These are phyloP conservation scores for Monosporozyma aerobia DNA, from an alignment of 805 yeast species.

Conservation along the genomic window DNA sequence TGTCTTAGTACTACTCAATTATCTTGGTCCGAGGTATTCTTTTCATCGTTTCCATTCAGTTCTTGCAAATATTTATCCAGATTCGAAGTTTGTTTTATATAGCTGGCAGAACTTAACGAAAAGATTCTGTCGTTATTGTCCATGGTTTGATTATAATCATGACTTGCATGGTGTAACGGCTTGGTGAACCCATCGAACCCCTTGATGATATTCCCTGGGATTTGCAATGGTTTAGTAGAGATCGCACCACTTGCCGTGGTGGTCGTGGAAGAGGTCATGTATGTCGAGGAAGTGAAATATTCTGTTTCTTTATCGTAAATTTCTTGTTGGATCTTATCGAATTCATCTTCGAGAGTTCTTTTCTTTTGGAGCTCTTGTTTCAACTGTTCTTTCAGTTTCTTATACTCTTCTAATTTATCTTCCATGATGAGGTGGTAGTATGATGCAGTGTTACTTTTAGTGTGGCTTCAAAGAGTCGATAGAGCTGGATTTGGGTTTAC, in stretches of 20 bases:
- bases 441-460: not conserved
- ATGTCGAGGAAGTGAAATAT: constrained; percentile 60
- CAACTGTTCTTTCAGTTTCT: constrained; percentile 52
- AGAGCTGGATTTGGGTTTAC: not conserved
- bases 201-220: constrained; percentile 63
- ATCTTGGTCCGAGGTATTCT: not conserved
- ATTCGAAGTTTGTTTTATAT: constrained; percentile 46
- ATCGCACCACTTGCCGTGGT: not conserved
- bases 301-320: constrained; percentile 70
- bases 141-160: constrained; percentile 5
- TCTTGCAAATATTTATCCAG: constrained; percentile 1
- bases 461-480: not conserved
- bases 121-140: constrained; percentile 64
- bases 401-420: constrained; percentile 8
- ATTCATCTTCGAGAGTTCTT: constrained; percentile 51
- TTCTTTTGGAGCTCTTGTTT: constrained; percentile 58
- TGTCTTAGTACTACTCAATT: not conserved
- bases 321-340: constrained; percentile 60
- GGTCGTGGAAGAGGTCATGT: not conserved
- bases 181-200: constrained; percentile 82
- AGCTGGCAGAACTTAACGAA: constrained; percentile 64
- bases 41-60: not conserved
- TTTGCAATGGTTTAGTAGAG: constrained; percentile 2
- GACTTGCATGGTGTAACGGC: constrained; percentile 20
- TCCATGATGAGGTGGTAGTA: not conserved